phyloP scores from a whole-genome alignment of 1,284 basidiomycete genomes.

The Fistulina hepatica region DNA sequence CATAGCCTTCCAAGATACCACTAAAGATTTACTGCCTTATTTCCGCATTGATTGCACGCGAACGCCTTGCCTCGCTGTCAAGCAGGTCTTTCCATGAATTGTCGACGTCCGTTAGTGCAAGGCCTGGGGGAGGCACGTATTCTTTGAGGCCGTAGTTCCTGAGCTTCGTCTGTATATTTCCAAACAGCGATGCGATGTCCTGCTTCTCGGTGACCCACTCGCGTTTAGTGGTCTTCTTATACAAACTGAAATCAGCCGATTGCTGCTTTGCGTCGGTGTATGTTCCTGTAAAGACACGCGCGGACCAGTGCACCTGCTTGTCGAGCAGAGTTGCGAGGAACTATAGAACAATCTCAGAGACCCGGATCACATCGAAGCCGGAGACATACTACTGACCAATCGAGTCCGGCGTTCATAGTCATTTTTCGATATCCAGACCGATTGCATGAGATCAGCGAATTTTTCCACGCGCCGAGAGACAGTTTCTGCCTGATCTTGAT shows the following conservation, averaged over 20 bases:
- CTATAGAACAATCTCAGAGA: slow-evolving; percentile 25
- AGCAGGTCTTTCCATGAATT: slow-evolving; percentile 68
- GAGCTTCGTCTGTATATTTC: slow-evolving; percentile 92
- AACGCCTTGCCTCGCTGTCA: slow-evolving; percentile 66
- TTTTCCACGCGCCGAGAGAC: slow-evolving; percentile 90
- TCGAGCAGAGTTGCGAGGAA: slow-evolving; percentile 55
- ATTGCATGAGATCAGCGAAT: slow-evolving; percentile 92
- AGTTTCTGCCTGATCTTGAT: slow-evolving; percentile 84
- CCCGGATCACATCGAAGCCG: slow-evolving; percentile 4
- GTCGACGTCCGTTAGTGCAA: slow-evolving; percentile 69
- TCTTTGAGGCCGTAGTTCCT: slow-evolving; percentile 80
- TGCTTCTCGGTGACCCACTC: slow-evolving; percentile 86
- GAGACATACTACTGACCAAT: slow-evolving; percentile 48
- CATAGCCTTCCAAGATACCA: not conserved
- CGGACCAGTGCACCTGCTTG: slow-evolving; percentile 56
- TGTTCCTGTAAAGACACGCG: slow-evolving; percentile 53
- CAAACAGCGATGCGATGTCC: slow-evolving; percentile 80
- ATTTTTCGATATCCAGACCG: slow-evolving; percentile 75
- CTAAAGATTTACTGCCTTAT: slow-evolving; percentile 67
- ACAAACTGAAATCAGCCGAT: slow-evolving; percentile 62
- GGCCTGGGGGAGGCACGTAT: slow-evolving; percentile 71
- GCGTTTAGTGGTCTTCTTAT: slow-evolving; percentile 83
- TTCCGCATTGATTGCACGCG: slow-evolving; percentile 80
- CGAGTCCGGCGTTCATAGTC: slow-evolving; percentile 90
- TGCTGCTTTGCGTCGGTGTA: slow-evolving; percentile 79